phyloP scores from a whole-genome alignment of 257 asterid species.

The Rubia yunnanensis region DNA sequence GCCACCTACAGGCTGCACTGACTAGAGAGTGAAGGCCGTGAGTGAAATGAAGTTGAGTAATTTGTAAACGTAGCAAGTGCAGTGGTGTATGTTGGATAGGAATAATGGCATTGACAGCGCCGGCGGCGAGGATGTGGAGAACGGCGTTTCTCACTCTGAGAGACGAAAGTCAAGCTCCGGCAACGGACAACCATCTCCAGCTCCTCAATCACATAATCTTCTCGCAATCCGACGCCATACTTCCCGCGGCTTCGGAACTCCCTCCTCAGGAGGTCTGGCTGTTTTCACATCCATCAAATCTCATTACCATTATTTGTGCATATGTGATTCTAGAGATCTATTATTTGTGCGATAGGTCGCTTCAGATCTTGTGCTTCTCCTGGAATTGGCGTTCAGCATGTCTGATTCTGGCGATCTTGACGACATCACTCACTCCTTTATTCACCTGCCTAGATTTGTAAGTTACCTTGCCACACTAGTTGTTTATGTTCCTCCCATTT shows the following conservation, averaged over 20 bases:
- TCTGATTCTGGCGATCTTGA: slow-evolving; percentile 15
- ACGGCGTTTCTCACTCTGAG: slow-evolving; percentile 68
- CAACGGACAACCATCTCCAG: slow-evolving; percentile 24
- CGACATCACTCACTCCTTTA: slow-evolving; percentile 8
- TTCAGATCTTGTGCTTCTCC: slow-evolving; percentile 54
- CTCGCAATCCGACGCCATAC: slow-evolving; percentile 46
- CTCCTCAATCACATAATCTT: slow-evolving; percentile 47
- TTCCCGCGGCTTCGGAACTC: slow-evolving; percentile 47
- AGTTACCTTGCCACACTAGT: neutral
- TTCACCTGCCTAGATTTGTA: slow-evolving; percentile 16
- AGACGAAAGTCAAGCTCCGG: slow-evolving; percentile 46
- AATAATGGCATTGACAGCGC: slow-evolving; percentile 7
- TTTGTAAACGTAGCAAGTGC: neutral
- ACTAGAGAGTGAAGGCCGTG: neutral
- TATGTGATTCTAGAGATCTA: neutral
- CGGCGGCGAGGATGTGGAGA: slow-evolving; percentile 50
- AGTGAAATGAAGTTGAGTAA: neutral
- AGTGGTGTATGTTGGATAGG: neutral
- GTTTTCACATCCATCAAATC: neutral
- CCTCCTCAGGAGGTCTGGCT: slow-evolving; percentile 55
- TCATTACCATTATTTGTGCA: too few relatives aligned
- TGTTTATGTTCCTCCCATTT: neutral
- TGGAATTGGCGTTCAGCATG: slow-evolving; percentile 41
- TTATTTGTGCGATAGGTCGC: slow-evolving; percentile 29
- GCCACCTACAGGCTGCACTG: neutral